Evolutionary conservation across 345 rosid species (phyloP).

Genomic region (Durio zibethinus): DNA sequence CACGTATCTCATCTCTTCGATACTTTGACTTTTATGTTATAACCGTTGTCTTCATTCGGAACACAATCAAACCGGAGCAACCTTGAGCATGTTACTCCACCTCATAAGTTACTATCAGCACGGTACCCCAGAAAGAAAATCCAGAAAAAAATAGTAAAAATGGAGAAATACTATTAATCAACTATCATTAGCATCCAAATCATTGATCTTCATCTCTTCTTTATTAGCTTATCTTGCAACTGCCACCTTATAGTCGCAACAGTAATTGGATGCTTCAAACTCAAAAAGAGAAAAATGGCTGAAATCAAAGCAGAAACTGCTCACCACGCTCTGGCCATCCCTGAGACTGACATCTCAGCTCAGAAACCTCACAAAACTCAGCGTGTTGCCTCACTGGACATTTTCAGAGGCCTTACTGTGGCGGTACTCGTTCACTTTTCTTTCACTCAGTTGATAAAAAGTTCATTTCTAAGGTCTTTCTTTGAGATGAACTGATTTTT

Average conservation of each 20-base stretch:
- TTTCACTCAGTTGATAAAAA: not conserved
- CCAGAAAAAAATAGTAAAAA: not conserved
- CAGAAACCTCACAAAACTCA: conserved; percentile 21
- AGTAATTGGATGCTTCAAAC: not conserved
- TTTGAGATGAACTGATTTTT: not conserved
- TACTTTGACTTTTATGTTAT: not conserved
- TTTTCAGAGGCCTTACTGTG: conserved; percentile 90
- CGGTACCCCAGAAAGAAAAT: not conserved
- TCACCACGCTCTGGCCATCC: conserved; percentile 31
- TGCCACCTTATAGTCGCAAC: not conserved
- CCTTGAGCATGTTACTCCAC: not conserved
- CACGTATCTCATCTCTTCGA: not conserved
- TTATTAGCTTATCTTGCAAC: conserved; percentile 13
- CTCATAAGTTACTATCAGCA: not conserved
- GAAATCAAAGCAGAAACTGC: conserved; percentile 44
- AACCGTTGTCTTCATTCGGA: not conserved
- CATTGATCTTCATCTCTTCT: conserved; percentile 73
- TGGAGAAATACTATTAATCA: conserved; percentile 18
- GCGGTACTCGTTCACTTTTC: conserved; percentile 41
- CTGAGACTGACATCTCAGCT: conserved; percentile 26
- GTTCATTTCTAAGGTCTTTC: not conserved
- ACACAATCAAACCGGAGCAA: not conserved
- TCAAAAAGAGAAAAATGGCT: conserved; percentile 26
- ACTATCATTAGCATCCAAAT: conserved; percentile 77
- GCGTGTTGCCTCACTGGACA: conserved; percentile 73